Percentiles rank a stretch among this genome's conserved stretches.
These are phyloP conservation scores for Mikania micrantha DNA, from an alignment of 129 eudicot genomes.

Conservation along the genomic window DNA sequence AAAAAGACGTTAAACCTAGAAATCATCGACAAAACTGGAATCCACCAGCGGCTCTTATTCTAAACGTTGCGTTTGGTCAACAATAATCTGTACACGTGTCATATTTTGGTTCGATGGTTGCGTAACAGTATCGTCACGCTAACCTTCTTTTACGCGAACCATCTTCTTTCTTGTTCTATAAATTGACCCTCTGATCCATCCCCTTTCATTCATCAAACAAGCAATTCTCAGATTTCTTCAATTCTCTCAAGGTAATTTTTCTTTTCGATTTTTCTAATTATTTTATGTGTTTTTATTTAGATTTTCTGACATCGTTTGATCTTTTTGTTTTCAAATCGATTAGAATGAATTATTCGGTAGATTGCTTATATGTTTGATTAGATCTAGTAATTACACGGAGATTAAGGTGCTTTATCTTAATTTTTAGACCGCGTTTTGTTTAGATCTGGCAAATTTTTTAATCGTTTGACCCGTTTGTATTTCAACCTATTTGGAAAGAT, in stretches of 20 bases:
- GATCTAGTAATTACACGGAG: too few relatives aligned
- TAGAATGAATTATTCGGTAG: too few relatives aligned
- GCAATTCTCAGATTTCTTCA: not conserved
- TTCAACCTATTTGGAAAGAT: too few relatives aligned
- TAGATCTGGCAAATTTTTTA: too few relatives aligned
- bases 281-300: too few relatives aligned
- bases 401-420: too few relatives aligned
- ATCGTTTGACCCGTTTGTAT: too few relatives aligned
- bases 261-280: not conserved
- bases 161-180: not conserved
- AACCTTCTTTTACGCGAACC: slow-evolving; percentile 9
- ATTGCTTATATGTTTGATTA: too few relatives aligned
- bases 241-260: slow-evolving; percentile 8
- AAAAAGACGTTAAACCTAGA: not conserved
- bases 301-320: not conserved
- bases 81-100: not conserved
- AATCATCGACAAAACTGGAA: not conserved
- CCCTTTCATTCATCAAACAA: not conserved
- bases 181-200: not conserved
- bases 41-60: not conserved
- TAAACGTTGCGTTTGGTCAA: not conserved
- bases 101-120: not conserved
- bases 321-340: not conserved
- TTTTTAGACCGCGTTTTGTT: too few relatives aligned
- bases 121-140: not conserved